These are phyloP conservation scores for Exserohilum turcica DNA, from an alignment of 2,329 filamentous ascomycete genomes.

Conservation along the genomic window DNA sequence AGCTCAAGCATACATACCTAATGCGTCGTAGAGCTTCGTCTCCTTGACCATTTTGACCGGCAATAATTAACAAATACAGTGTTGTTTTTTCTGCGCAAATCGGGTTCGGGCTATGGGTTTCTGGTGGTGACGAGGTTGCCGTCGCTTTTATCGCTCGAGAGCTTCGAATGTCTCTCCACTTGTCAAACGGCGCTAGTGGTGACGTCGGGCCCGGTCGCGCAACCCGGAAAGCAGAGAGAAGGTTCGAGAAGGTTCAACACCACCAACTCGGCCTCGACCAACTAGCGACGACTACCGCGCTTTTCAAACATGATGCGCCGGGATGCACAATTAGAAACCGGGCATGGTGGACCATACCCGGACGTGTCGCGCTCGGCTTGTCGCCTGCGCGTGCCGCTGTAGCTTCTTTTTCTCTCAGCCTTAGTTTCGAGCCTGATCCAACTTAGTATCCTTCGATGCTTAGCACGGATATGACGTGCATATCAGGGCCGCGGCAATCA, in stretches of 20 bases:
- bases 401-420: neutral
- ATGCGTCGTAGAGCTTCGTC: conserved; percentile 90
- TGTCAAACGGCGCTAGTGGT: conserved; percentile 29
- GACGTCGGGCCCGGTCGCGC: conserved; percentile 20
- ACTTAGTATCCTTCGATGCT: neutral
- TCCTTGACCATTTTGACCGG: conserved; percentile 79
- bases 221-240: conserved; percentile 29
- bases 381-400: neutral
- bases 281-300: neutral
- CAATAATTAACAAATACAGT: conserved; percentile 10
- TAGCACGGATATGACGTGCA: neutral
- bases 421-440: neutral
- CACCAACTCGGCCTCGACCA: conserved; percentile 3
- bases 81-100: conserved; percentile 21
- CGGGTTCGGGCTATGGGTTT: conserved; percentile 12
- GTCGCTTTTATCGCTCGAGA: conserved; percentile 32
- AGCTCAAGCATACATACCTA: conserved; percentile 54
- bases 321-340: neutral
- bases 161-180: conserved; percentile 37
- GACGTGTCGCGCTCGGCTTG: conserved; percentile 3
- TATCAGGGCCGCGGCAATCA: neutral
- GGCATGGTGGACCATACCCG: neutral
- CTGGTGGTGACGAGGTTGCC: conserved; percentile 29
- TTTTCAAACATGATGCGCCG: neutral
- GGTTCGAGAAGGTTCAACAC: conserved; percentile 47